Evolutionary conservation across 2,329 filamentous ascomycete genomes (phyloP).

Genomic region (Neopestalotiopsis sp.): DNA sequence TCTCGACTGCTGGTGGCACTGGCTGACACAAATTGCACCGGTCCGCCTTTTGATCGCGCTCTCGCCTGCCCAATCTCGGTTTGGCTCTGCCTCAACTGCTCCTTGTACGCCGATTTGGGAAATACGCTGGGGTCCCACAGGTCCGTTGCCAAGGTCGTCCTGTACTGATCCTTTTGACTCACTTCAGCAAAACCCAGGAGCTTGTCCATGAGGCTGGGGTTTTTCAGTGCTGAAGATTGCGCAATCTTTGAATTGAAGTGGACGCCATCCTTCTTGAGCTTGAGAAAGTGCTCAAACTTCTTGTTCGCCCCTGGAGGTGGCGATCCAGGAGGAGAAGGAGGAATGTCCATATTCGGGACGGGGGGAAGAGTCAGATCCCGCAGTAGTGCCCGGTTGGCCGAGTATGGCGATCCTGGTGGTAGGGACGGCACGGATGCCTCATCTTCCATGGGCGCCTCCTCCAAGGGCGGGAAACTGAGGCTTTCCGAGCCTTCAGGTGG

Average conservation of each 20-base stretch:
- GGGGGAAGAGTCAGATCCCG: constrained; percentile 77
- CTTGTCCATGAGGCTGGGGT: constrained; percentile 75
- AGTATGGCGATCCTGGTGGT: constrained; percentile 68
- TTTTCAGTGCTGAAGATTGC: constrained; percentile 68
- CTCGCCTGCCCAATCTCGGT: constrained; percentile 49
- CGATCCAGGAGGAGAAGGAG: constrained; percentile 71
- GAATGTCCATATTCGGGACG: constrained; percentile 75
- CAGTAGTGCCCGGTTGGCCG: constrained; percentile 65
- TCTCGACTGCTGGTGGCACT: constrained; percentile 18
- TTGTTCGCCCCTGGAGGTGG: constrained; percentile 58
- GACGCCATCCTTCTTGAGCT: constrained; percentile 75
- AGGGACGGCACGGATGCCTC: constrained; percentile 36
- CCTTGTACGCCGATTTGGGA: constrained; percentile 58
- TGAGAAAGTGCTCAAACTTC: constrained; percentile 76
- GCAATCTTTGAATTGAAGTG: constrained; percentile 82
- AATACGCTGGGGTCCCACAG: constrained; percentile 64
- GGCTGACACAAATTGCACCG: constrained; percentile 55
- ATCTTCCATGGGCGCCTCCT: constrained; percentile 33
- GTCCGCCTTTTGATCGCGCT: constrained; percentile 47
- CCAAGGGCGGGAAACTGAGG: constrained; percentile 35
- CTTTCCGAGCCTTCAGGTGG: constrained; percentile 26
- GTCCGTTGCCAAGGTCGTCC: constrained; percentile 60
- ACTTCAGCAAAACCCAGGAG: constrained; percentile 70
- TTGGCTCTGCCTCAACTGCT: constrained; percentile 54
- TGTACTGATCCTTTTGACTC: constrained; percentile 63